These are phyloP conservation scores for Dryadomyces sulphureus DNA, from an alignment of 2,329 filamentous ascomycete species.

Conservation along the genomic window DNA sequence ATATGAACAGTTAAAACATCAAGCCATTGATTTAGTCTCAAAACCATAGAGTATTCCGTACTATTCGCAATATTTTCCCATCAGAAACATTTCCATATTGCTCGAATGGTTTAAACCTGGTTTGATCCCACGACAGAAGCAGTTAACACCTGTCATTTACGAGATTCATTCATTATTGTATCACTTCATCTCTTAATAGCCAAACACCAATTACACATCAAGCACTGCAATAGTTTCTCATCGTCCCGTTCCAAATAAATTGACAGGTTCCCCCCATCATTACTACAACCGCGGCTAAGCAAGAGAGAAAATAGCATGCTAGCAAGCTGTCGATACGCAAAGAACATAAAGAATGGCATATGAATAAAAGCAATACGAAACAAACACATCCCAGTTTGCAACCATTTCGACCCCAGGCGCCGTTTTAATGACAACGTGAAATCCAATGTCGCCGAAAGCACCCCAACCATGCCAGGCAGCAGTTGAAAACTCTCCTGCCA, in stretches of 20 bases:
- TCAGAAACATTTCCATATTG: too few relatives aligned
- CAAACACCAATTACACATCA: background rate
- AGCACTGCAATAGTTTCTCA: background rate
- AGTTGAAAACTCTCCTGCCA: background rate
- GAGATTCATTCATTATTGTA: too few relatives aligned
- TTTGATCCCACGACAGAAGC: too few relatives aligned
- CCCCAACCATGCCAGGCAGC: background rate
- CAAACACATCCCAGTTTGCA: conserved; percentile 1
- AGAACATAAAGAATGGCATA: background rate
- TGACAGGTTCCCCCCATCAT: background rate
- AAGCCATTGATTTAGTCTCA: too few relatives aligned
- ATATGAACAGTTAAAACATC: too few relatives aligned
- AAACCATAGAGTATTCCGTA: too few relatives aligned
- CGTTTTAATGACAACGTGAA: conserved; percentile 3
- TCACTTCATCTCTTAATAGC: too few relatives aligned
- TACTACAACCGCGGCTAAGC: background rate
- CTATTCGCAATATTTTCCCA: too few relatives aligned
- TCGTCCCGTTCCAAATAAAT: background rate
- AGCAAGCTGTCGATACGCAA: background rate
- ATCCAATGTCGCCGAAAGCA: conserved; percentile 4
- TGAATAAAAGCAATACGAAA: conserved; percentile 1
- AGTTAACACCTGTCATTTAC: too few relatives aligned
- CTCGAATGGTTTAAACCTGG: too few relatives aligned
- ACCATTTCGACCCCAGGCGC: conserved; percentile 7
- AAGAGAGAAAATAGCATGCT: background rate